A percentile compares a stretch with the other conserved stretches of the same genome.
phyloP scores from a whole-genome alignment of 805 yeast species.

The Candida maltosa region DNA sequence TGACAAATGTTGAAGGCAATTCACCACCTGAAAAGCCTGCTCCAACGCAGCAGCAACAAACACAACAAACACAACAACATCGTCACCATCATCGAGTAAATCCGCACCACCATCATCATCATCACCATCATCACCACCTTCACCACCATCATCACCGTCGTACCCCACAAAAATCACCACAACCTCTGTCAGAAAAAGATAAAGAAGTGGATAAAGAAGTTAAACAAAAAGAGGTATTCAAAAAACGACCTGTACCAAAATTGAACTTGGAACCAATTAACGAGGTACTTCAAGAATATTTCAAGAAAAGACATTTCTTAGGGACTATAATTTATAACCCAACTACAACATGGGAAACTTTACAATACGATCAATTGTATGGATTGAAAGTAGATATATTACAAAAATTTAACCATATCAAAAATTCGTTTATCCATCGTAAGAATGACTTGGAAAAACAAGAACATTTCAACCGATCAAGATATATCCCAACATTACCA shows the following conservation, averaged over 20 bases:
- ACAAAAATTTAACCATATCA: slow-evolving; percentile 24
- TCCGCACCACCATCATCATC: slow-evolving; percentile 8
- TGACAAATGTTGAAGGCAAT: neutral
- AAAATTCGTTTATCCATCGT: slow-evolving; percentile 21
- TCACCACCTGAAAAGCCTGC: neutral
- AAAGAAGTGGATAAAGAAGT: neutral
- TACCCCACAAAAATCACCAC: slow-evolving; percentile 12
- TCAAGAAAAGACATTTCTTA: slow-evolving; percentile 35
- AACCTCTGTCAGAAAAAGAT: slow-evolving; percentile 5
- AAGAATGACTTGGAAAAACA: no score
- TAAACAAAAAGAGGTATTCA: neutral
- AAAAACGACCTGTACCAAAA: slow-evolving; percentile 6
- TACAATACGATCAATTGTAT: slow-evolving; percentile 27
- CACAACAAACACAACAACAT: slow-evolving; percentile 2
- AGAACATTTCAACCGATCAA: no score
- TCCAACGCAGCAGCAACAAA: slow-evolving; percentile 2
- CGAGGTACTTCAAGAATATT: slow-evolving; percentile 20
- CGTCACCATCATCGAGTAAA: slow-evolving; percentile 2
- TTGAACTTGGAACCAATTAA: slow-evolving; percentile 17
- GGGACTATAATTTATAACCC: slow-evolving; percentile 60
- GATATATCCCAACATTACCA: slow-evolving; percentile 37
- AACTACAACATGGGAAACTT: slow-evolving; percentile 46
- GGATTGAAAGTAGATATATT: slow-evolving; percentile 31
- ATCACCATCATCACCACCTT: slow-evolving; percentile 11
- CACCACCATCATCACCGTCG: slow-evolving; percentile 14